Evolutionary conservation across 164 flowering plant genomes (phyloP), one percentile per base, ranked within the genome.

Genomic region (Echeveria elegans): DNA sequence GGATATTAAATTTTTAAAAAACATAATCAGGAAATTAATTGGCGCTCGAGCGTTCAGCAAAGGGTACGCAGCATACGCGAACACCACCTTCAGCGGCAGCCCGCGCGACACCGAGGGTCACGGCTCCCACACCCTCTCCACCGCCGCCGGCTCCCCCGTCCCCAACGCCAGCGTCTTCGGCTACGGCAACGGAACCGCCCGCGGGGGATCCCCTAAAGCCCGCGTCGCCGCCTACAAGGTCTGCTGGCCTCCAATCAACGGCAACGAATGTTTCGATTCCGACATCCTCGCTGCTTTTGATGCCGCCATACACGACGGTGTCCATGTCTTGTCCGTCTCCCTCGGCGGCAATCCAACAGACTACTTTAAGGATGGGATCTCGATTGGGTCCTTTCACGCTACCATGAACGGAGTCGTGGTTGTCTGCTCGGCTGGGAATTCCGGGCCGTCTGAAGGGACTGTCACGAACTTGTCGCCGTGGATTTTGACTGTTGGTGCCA

Each of bases 71-170:
- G 69, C 81, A 6, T 62, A 11, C 3, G 78, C 28, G 0, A 79
- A 78, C 2, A 2, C 47, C 1, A 2, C 73, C 10, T 69, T 63
- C 5, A 43, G 15, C 29, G 0, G 29, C 23, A 72, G 82, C 0
- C 74, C 83, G 28, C 78, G 86, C 0, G 93, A 90, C 76, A 0
- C 26, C 0, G 81, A 72, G 0, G 96, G 96, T 12, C 96, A 90
- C 68, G 96, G 96, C 1, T 48, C 85, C n/a, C 93, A 88, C 74
- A 90, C 97, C 5, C 70, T 90, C 12, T 88, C 97, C 0, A 90
- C 89, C 0, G 92, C 91, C 6, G 96, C 83, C 0, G 93, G 96
- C 5, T 79, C 63, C 26, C 81, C 85, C 67, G 92, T 88, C 4
- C 58, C 73, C 0, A 77, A 75, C 9, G 92, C 86, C 0, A 84